phyloP scores from a whole-genome alignment of 805 yeast genomes.

The Sugiyamaella chiloensis region DNA sequence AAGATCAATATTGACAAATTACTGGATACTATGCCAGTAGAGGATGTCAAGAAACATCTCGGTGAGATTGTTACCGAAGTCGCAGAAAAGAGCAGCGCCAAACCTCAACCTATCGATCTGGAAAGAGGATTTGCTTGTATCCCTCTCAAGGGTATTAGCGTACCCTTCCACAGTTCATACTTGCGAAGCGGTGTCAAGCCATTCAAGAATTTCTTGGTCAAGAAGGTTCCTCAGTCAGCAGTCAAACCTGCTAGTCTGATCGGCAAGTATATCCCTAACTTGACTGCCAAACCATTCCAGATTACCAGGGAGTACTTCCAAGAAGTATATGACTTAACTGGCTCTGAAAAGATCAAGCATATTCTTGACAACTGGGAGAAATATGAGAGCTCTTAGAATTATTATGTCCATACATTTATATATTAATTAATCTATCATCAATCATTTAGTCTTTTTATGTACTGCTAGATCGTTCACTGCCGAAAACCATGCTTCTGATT shows the following conservation, averaged over 20 bases:
- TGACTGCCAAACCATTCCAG: slow-evolving; percentile 96
- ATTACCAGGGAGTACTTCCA: slow-evolving; percentile 96
- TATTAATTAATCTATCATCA: not conserved
- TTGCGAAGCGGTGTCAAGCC: slow-evolving; percentile 98
- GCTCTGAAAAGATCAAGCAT: slow-evolving; percentile 83
- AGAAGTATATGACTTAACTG: slow-evolving; percentile 89
- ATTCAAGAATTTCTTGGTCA: slow-evolving; percentile 94
- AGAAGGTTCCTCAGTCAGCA: slow-evolving; percentile 92
- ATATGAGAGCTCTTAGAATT: slow-evolving; percentile 44
- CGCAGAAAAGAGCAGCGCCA: slow-evolving; percentile 72
- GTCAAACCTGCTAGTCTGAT: slow-evolving; percentile 91
- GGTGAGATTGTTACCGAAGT: slow-evolving; percentile 85
- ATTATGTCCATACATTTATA: slow-evolving; percentile 4
- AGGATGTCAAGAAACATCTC: slow-evolving; percentile 85
- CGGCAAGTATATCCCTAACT: slow-evolving; percentile 96
- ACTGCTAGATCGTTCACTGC: slow-evolving; percentile 33
- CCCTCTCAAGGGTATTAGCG: slow-evolving; percentile 98
- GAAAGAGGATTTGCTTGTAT: slow-evolving; percentile 98
- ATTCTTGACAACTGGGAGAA: slow-evolving; percentile 95
- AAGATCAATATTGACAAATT: slow-evolving; percentile 89
- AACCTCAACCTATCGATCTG: slow-evolving; percentile 94
- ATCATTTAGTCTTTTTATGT: too few relatives aligned
- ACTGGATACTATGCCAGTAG: slow-evolving; percentile 76
- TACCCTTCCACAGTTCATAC: slow-evolving; percentile 99
- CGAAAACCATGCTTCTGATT: slow-evolving; percentile 28